Conservation (phyloP, 2,329 filamentous ascomycete species). For the Monascus ruber region DNA sequence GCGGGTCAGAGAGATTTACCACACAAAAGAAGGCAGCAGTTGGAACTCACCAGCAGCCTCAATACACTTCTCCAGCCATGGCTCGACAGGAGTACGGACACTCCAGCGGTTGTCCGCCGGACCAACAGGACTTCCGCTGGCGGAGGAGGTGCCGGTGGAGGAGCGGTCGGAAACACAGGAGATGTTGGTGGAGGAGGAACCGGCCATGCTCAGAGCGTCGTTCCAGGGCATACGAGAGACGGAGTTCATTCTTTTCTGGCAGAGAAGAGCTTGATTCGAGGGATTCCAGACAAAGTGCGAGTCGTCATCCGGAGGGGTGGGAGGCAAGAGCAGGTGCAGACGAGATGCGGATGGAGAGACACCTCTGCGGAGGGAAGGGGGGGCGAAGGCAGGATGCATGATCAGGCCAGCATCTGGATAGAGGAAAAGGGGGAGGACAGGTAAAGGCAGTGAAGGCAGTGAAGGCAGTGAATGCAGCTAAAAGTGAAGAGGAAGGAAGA, state of each 20-base stretch:
- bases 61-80: conserved; percentile 28
- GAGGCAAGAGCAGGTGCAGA: conserved; percentile 26
- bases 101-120: conserved; percentile 3
- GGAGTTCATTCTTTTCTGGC: not conserved
- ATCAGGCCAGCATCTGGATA: not conserved
- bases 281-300: conserved; percentile 28
- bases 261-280: conserved; percentile 20
- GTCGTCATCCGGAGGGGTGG: conserved; percentile 33
- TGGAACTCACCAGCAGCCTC: conserved; percentile 23
- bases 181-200: not conserved
- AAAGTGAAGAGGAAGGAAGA: not conserved
- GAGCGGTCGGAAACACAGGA: conserved; percentile 13
- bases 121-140: conserved; percentile 8
- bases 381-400: conserved; percentile 7
- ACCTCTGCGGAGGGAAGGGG: conserved; percentile 7
- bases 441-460: conserved; percentile 1
- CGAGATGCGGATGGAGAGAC: conserved; percentile 5
- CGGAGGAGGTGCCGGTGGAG: conserved; percentile 17
- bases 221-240: not conserved
- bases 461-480: conserved; percentile 1
- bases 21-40: not conserved
- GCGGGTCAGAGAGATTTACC: not conserved
- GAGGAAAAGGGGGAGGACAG: conserved; percentile 1
- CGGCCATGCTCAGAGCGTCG: not conserved
- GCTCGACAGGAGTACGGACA: conserved; percentile 6